phyloP scores from a whole-genome alignment of 2,329 filamentous ascomycete genomes.

The Dactylellina drechsleri region DNA sequence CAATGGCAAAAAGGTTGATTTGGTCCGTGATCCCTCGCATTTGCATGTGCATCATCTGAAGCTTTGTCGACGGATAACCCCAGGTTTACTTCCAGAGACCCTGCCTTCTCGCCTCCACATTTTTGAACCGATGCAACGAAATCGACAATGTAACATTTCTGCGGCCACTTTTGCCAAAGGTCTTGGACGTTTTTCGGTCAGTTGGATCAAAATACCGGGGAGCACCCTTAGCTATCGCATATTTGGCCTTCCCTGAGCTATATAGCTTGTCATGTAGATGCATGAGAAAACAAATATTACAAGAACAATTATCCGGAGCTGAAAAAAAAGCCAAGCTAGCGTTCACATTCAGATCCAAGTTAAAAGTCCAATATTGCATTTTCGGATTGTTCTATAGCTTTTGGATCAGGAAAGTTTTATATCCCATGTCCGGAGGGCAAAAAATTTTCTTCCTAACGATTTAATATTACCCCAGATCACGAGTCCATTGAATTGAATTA shows the following conservation, averaged over 20 bases:
- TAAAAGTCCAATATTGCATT: too few relatives aligned
- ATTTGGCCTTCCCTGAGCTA: slow-evolving; percentile 10
- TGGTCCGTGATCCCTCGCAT: slow-evolving; percentile 30
- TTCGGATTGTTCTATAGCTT: too few relatives aligned
- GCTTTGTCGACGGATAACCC: slow-evolving; percentile 42
- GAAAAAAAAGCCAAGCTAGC: not conserved
- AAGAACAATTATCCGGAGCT: slow-evolving; percentile 29
- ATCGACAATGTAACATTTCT: slow-evolving; percentile 24
- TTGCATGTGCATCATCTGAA: slow-evolving; percentile 31
- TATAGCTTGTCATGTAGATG: slow-evolving; percentile 16
- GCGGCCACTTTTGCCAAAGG: slow-evolving; percentile 40
- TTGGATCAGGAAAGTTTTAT: slow-evolving; percentile 20
- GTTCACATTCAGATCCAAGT: too few relatives aligned
- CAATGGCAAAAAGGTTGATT: not conserved
- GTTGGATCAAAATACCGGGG: slow-evolving; percentile 19
- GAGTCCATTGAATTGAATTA: slow-evolving; percentile 34
- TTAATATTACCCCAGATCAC: slow-evolving; percentile 43
- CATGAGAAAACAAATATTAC: not conserved
- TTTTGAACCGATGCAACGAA: slow-evolving; percentile 22
- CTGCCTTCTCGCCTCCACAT: slow-evolving; percentile 45
- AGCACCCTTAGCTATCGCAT: slow-evolving; percentile 26
- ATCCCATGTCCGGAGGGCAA: slow-evolving; percentile 37
- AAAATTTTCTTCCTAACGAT: slow-evolving; percentile 1
- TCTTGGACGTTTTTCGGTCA: slow-evolving; percentile 1
- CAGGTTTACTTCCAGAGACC: slow-evolving; percentile 44